Evolutionary conservation across 768 basidiomycete genomes (phyloP), one percentile per base, ranked within the genome.

Genomic region (Myochromella boudieri): DNA sequence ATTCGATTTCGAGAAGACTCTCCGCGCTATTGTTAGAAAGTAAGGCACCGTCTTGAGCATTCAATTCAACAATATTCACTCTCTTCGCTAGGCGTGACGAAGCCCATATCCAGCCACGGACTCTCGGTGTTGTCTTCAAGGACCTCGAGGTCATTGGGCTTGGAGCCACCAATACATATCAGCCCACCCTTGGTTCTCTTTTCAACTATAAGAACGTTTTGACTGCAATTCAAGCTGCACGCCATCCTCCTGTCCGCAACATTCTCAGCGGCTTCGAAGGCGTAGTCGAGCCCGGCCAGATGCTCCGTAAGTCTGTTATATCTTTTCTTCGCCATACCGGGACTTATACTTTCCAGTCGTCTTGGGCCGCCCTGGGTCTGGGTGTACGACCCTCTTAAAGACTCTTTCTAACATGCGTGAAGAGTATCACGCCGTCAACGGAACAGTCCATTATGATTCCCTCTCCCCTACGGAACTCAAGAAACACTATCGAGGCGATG

Each of bases 371-470:
- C 92, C 92, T 1, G 87, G 87, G n/a, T 82, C 89, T 0, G 92
- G 93, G 3, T 94, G 92, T 62, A 82, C 79, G 22, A 91, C 94
- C 0, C 75, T 97, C 40, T 77, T 97, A 36, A 92, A 91, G 66
- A 77, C 78, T 0, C 77, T 95, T 40, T 77, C 92, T 10, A 93
- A 94, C 63, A 78, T 84, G 53, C 79, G 82, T 1, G 71, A 73
- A 4, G 85, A 85, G 49, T 94, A 76, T 56, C 74, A 89, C 44
- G 60, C 68, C 2, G 77, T 94, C 21, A 65, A 81, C n/a, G 92
- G 92, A 12, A 72, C 84, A 0, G 77, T 93, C 4, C 70, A 72
- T 32, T 97, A 95, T 58, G 88, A 88, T 57, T 82, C 87, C 1
- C 72, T 95, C 44, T 67, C 82, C 0, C 77, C 87, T 2, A 63